Base-by-base conservation (phyloP, 352 stramenopile genomes). In the Pythium dissotocum region DNA sequence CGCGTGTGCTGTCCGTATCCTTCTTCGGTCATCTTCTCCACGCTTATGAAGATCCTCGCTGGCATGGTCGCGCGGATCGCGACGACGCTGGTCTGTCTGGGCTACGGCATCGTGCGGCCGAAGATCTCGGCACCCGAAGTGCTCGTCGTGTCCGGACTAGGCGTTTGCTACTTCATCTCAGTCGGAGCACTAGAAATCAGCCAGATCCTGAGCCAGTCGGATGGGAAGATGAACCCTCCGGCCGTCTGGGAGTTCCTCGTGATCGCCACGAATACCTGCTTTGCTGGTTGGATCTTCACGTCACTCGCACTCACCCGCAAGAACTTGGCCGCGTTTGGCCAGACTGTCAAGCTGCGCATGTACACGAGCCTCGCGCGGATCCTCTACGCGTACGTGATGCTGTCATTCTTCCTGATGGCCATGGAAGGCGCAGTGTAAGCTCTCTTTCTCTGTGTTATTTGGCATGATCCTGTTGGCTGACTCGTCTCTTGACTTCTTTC, bases 201-300 rank as follows among this genome's bases (percentile, higher is more conserved):
- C 28, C 88, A 96, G 61, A 77, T 96, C 33, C 67, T 82, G 18
- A 93, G 91, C 69, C 85, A 93, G 59, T 88, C 88, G 16, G 75
- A 92, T 21, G 88, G 88, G 14, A 79, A 90, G 8, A 69, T 74
- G 7, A 75, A 57, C 7, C 88, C 88, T 35, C 87, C 88, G 35
- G 78, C 76, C 2, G 78, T 93, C 1, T 96, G 88, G 88, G 87
- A 93, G 65, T 63, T 77, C 12, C 78, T 96, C n/a, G 84, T 89
- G 13, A 78, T 91, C 51, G 78, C 83, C 52, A 93, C 88, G 21
- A 93, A 96, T 63, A 64, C 63, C 2, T 96, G 88, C 65, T 96
- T 96, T 77, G 83, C 77, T 16, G 84, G 83, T 0, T 96, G 88
- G 88, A 96, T 96, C 59, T 96, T 93, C 70, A 72, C 83, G 55